These are phyloP conservation scores for Coprinopsis sp. DNA, from an alignment of 768 basidiomycete species.

Conservation along the genomic window DNA sequence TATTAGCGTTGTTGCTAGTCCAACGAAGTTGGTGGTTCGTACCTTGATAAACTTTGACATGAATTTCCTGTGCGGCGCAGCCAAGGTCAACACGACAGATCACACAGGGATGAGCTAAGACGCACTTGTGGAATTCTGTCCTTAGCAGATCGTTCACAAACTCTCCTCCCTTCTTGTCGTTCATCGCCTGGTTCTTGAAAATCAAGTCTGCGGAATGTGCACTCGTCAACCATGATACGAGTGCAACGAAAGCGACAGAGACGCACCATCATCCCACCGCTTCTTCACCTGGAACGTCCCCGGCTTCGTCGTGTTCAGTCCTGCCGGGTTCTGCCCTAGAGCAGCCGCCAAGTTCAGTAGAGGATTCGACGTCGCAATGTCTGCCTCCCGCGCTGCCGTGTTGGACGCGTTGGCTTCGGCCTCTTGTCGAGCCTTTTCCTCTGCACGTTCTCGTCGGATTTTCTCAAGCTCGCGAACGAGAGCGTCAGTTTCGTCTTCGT, in stretches of 20 bases:
- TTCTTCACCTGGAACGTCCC: conserved; percentile 89
- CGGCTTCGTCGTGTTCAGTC: conserved; percentile 67
- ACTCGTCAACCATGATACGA: neutral
- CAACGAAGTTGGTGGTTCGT: conserved; percentile 4
- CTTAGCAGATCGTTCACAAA: conserved; percentile 95
- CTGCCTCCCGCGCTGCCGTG: conserved; percentile 64
- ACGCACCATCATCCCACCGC: conserved; percentile 90
- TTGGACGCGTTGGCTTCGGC: conserved; percentile 61
- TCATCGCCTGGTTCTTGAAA: conserved; percentile 96
- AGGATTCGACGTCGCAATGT: conserved; percentile 85
- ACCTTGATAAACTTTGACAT: conserved; percentile 92
- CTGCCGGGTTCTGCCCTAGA: conserved; percentile 67
- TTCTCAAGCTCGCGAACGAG: conserved; percentile 96
- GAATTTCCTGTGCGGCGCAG: conserved; percentile 78
- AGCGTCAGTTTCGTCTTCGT: conserved; percentile 92
- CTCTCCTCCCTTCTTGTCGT: conserved; percentile 54
- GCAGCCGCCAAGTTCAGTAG: conserved; percentile 89
- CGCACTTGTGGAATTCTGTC: conserved; percentile 90
- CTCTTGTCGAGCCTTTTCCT: conserved; percentile 83
- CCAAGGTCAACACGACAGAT: conserved; percentile 5
- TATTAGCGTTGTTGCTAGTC: neutral
- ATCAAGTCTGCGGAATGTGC: conserved; percentile 65
- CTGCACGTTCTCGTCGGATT: conserved; percentile 93
- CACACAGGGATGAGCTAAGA: conserved; percentile 15
- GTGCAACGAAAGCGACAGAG: neutral